These are phyloP conservation scores for Carex littledalei DNA, from an alignment of 176 grass and related monocot genomes.

Conservation along the genomic window DNA sequence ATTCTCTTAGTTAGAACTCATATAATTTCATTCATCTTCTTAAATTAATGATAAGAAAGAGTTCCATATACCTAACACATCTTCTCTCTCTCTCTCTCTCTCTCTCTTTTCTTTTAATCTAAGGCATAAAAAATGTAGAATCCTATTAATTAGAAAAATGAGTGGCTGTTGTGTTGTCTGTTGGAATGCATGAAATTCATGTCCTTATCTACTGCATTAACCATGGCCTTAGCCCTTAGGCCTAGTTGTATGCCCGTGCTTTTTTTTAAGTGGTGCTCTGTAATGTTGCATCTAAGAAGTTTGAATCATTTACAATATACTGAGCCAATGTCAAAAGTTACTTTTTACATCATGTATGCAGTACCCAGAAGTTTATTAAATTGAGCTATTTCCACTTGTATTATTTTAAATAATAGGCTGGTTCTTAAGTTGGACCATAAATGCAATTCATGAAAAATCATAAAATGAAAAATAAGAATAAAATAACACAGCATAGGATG, in stretches of 20 bases:
- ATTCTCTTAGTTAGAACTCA: conserved; percentile 9
- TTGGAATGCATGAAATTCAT: not conserved
- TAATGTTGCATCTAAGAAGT: not conserved
- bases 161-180: not conserved
- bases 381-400: not conserved
- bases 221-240: not conserved
- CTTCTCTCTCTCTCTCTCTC: conserved; percentile 7
- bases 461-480: not conserved
- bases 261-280: not conserved
- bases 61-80: not conserved
- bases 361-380: not conserved
- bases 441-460: not conserved
- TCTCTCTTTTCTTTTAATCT: not conserved
- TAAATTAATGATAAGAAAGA: conserved; percentile 3
- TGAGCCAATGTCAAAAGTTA: not conserved
- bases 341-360: not conserved
- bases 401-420: not conserved
- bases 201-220: not conserved
- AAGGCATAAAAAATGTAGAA: not conserved
- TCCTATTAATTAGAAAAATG: not conserved
- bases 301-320: not conserved
- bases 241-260: not conserved
- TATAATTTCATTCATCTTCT: not conserved
- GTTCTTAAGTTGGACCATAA: not conserved
- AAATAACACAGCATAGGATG: conserved; percentile 15